A percentile compares a stretch with the other conserved stretches of the same genome.
Conservation (phyloP, 305 asterid genomes). For the Rubia tinctorum region DNA sequence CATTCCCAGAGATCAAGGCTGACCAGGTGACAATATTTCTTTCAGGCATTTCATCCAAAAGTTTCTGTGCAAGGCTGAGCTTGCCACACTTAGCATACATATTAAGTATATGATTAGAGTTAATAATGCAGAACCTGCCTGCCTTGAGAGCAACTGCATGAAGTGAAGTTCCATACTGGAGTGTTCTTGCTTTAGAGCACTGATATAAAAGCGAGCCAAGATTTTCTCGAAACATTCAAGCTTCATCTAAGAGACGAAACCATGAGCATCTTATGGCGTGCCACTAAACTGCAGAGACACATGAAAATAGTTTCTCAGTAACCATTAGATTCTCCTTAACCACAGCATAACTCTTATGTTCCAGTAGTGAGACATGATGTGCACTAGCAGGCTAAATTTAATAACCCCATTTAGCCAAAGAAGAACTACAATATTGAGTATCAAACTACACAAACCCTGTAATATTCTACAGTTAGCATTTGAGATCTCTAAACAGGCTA, state of each 20-base stretch:
- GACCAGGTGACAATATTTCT: slow-evolving; percentile 71
- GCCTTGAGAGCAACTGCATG: slow-evolving; percentile 60
- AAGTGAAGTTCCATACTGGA: slow-evolving; percentile 38
- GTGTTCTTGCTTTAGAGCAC: slow-evolving; percentile 48
- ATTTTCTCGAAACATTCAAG: slow-evolving; percentile 32
- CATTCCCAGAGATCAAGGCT: slow-evolving; percentile 64
- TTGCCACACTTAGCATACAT: slow-evolving; percentile 61
- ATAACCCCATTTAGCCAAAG: neutral
- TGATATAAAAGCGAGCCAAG: slow-evolving; percentile 50
- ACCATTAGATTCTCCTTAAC: neutral
- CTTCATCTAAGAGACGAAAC: slow-evolving; percentile 4
- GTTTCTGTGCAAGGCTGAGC: slow-evolving; percentile 34
- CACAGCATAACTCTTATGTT: neutral
- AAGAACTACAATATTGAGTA: neutral
- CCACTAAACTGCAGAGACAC: slow-evolving; percentile 5
- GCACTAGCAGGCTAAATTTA: neutral
- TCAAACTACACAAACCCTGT: neutral
- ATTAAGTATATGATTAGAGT: slow-evolving; percentile 51
- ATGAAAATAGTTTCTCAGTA: neutral
- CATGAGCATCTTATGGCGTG: neutral
- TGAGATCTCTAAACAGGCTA: neutral
- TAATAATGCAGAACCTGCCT: slow-evolving; percentile 33
- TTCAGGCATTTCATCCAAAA: slow-evolving; percentile 59
- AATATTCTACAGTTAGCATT: neutral
- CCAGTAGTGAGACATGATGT: neutral